Evolutionary conservation across 441 rosid genomes (phyloP).

Genomic region (Gossypium gossypioides): DNA sequence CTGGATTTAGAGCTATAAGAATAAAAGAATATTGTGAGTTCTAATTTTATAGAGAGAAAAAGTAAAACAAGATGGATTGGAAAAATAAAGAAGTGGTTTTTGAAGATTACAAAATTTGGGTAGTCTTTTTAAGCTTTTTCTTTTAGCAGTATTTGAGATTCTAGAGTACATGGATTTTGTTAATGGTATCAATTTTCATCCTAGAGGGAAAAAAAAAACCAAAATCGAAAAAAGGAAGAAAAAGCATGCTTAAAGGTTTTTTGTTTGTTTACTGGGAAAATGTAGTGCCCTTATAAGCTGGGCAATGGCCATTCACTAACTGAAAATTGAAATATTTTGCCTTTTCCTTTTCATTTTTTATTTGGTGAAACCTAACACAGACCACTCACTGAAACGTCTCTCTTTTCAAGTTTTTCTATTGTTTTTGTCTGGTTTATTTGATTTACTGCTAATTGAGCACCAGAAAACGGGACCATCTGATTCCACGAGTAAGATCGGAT

Average conservation of each 20-base stretch:
- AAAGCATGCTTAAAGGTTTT: neutral
- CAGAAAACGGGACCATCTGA: too few relatives aligned
- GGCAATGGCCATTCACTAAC: constrained; percentile 14
- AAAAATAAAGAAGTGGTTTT: constrained; percentile 2
- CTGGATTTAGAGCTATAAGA: constrained; percentile 21
- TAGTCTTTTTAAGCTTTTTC: neutral
- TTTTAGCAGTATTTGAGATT: neutral
- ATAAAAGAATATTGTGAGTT: neutral
- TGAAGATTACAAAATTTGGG: constrained; percentile 2
- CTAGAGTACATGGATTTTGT: neutral
- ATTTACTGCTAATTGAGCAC: too few relatives aligned
- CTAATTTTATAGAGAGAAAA: neutral
- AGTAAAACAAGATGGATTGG: neutral
- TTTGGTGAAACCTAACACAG: constrained; percentile 14
- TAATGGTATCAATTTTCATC: neutral
- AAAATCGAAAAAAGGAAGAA: neutral
- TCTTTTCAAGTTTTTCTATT: neutral
- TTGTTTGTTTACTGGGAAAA: neutral
- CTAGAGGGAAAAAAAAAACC: neutral
- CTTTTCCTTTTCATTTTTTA: neutral
- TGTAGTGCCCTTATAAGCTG: constrained; percentile 8
- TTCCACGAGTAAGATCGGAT: too few relatives aligned
- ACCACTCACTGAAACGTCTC: constrained; percentile 6
- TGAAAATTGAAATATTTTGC: neutral
- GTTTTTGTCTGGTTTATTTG: too few relatives aligned